A percentile compares a stretch with the other conserved stretches of the same genome.
phyloP scores from a whole-genome alignment of 2,329 filamentous ascomycete genomes.

The Myriangium duriaei region DNA sequence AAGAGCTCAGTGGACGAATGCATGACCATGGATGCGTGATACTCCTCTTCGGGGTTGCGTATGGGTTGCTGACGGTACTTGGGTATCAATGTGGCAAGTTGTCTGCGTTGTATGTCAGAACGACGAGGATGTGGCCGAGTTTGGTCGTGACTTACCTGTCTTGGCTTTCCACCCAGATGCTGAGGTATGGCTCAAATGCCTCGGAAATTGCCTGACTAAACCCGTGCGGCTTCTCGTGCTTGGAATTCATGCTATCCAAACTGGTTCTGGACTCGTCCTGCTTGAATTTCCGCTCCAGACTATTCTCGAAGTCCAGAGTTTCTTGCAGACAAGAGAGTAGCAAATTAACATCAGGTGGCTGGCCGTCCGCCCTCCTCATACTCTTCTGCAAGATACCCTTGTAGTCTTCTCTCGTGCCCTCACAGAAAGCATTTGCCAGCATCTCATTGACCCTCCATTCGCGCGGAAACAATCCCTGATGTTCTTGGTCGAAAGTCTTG shows the following conservation, averaged over 20 bases:
- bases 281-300: constrained; percentile 70
- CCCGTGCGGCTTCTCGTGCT: constrained; percentile 61
- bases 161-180: constrained; percentile 92
- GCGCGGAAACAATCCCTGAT: constrained; percentile 72
- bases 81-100: constrained; percentile 71
- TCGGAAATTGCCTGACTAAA: constrained; percentile 90
- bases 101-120: constrained; percentile 26
- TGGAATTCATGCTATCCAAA: constrained; percentile 60
- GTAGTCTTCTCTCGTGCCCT: constrained; percentile 90
- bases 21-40: constrained; percentile 79
- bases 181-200: constrained; percentile 93
- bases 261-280: constrained; percentile 54
- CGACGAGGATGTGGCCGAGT: background rate
- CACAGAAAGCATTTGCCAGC: constrained; percentile 83
- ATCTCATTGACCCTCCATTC: constrained; percentile 86
- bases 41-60: constrained; percentile 76
- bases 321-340: constrained; percentile 83
- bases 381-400: constrained; percentile 82
- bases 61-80: constrained; percentile 76
- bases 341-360: constrained; percentile 78
- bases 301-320: constrained; percentile 93
- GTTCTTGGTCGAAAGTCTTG: constrained; percentile 90
- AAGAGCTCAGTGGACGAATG: constrained; percentile 92
- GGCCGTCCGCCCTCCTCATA: constrained; percentile 64
- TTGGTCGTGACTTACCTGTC: constrained; percentile 44